phyloP scores from a whole-genome alignment of 73 alveolate species.

The Paramecium biaurelia region DNA sequence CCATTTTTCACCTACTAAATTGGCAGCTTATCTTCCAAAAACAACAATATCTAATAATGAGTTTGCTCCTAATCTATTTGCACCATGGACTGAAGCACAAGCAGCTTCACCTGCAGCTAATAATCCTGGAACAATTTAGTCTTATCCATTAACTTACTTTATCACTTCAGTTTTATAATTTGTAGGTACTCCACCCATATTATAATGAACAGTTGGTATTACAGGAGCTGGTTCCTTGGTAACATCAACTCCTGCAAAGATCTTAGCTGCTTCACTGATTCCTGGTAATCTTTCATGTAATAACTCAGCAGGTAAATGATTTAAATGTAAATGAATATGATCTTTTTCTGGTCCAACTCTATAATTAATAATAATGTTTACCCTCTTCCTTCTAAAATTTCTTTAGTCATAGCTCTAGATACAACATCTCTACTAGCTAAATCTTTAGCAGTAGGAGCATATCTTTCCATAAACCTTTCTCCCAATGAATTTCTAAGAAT shows the following conservation, averaged over 20 bases:
- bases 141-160: conserved; percentile 81
- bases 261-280: conserved; percentile 93
- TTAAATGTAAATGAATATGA: conserved; percentile 88
- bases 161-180: conserved; percentile 94
- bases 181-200: conserved; percentile 99
- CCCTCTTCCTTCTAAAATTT: conserved; percentile 68
- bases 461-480: conserved; percentile 92
- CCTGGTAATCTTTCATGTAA: conserved; percentile 96
- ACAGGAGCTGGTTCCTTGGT: conserved; percentile 98
- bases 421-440: conserved; percentile 98
- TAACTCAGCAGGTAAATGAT: conserved; percentile 85
- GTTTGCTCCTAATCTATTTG: conserved; percentile 99
- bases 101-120: conserved; percentile 99
- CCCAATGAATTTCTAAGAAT: conserved; percentile 88
- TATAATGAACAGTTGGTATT: conserved; percentile 99
- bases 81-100: conserved; percentile 99
- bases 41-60: conserved; percentile 97
- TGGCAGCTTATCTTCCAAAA: conserved; percentile 96
- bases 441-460: conserved; percentile 80
- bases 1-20: conserved; percentile 69
- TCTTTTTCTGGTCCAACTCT: conserved; percentile 90
- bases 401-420: conserved; percentile 95
- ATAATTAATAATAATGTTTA: not conserved
- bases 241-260: conserved; percentile 98
- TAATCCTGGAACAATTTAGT: conserved; percentile 90